Conservation (phyloP, 768 basidiomycete genomes). For the Serpula lacrymans region DNA sequence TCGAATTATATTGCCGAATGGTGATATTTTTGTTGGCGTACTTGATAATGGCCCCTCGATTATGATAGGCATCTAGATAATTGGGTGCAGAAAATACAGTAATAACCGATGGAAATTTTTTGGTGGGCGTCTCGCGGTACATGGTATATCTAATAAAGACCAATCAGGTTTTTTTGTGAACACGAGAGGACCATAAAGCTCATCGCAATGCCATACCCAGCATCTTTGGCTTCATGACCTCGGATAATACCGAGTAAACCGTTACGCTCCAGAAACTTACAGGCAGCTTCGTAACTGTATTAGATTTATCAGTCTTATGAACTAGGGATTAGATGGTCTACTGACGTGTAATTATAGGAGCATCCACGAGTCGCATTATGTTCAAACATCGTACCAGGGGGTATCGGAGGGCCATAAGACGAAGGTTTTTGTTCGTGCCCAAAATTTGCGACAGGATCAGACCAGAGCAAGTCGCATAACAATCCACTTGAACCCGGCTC, state of each 20-base stretch:
- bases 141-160: constrained; percentile 80
- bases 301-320: not conserved
- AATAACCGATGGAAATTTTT: constrained; percentile 96
- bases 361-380: constrained; percentile 90
- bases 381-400: constrained; percentile 58
- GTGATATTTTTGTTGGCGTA: constrained; percentile 98
- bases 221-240: constrained; percentile 97
- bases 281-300: constrained; percentile 82
- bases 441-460: constrained; percentile 88
- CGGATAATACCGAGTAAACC: constrained; percentile 88
- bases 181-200: too few species aligned
- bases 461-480: constrained; percentile 94
- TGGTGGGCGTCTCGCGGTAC: constrained; percentile 92
- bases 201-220: constrained; percentile 55
- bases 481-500: constrained; percentile 92
- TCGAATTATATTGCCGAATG: constrained; percentile 83
- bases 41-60: constrained; percentile 95
- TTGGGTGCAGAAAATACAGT: constrained; percentile 98
- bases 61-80: constrained; percentile 96
- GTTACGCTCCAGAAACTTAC: constrained; percentile 91
- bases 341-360: constrained; percentile 89
- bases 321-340: constrained; percentile 9
- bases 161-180: too few species aligned
- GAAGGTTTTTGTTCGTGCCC: constrained; percentile 71
- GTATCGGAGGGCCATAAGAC: constrained; percentile 48